Evolutionary conservation across 140 eudicot genomes (phyloP), one percentile per base, ranked within the genome.

Genomic region (Bidens hawaiensis): DNA sequence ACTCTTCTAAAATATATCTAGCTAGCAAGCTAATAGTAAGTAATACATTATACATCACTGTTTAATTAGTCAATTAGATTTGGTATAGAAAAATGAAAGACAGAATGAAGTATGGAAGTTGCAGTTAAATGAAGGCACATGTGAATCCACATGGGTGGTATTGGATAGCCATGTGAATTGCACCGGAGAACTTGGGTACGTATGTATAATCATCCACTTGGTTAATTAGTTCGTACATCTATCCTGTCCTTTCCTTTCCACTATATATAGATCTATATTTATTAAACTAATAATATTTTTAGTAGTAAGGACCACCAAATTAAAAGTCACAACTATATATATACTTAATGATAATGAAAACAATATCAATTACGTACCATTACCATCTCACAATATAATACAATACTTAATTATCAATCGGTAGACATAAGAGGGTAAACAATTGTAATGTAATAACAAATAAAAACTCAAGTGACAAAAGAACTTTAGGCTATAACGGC

Each of bases 151-250:
- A 57, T 67, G 73, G 65, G 27, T 41, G 73, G 73, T 54, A 54
- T 26, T 57, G 74, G 74, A 68, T 68, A 58, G 26, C 59, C 74
- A 68, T 57, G 74, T 68, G 74, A 36, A 36, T 36, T 36, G 14
- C 43, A 36, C 43, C 43, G 43, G 10, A 36, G 14, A 36, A 36
- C 43, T 36, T 36, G 43, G 43, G 43, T 3, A 10, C 10, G 14
- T 36, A 36, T n/a, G 43, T 36, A 8, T 36, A 36, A 36, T 36
- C 43, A 56, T 53, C 59, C 24, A 49, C 60, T 49, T 61, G 70
- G 58, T 31, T 64, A 12, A 16, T 64, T 64, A 9, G 46, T 64
- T 64, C 70, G 70, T 64, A 64, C 70, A 48, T 64, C 16, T 49
- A 48, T 47, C 33, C 22, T 64, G 70, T 64, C 48, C 70, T 64